These are phyloP conservation scores for Acanthamoeba sp. DNA, from an alignment of 208 protist genomes.

Conservation along the genomic window DNA sequence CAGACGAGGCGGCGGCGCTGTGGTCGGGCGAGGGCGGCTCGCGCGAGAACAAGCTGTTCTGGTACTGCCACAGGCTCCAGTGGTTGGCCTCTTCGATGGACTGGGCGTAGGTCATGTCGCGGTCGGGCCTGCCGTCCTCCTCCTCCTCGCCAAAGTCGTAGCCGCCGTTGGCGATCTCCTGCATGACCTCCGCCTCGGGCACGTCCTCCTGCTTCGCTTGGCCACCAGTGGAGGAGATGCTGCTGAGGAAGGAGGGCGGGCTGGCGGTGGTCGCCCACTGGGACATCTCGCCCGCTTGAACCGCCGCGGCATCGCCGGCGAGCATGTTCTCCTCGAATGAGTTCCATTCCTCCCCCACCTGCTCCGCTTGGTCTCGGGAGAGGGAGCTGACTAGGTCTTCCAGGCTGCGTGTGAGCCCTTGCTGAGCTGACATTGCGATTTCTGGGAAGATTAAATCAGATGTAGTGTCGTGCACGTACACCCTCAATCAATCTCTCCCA, in stretches of 20 bases:
- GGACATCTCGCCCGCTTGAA: background rate
- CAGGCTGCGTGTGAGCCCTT: conserved; percentile 36
- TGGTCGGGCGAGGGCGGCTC: background rate
- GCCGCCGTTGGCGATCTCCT: background rate
- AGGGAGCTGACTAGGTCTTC: conserved; percentile 20
- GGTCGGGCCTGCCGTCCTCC: background rate
- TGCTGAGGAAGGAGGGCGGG: conserved; percentile 12
- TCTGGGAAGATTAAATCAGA: conserved; percentile 5
- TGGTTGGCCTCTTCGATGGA: conserved; percentile 64
- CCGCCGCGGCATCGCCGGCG: background rate
- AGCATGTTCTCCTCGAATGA: conserved; percentile 1
- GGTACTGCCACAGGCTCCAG: conserved; percentile 48
- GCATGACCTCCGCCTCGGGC: background rate
- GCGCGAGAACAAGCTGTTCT: background rate
- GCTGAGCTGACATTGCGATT: background rate
- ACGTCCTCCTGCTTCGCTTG: background rate
- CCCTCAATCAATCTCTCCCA: background rate
- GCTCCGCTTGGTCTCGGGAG: background rate
- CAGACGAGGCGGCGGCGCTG: background rate
- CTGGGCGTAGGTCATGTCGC: background rate
- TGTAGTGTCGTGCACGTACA: background rate
- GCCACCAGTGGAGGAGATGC: background rate
- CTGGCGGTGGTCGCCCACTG: background rate
- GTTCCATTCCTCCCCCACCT: background rate
- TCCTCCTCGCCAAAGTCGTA: background rate